Base-by-base conservation (phyloP, 2,329 filamentous ascomycete species). In the Apiospora hydei region DNA sequence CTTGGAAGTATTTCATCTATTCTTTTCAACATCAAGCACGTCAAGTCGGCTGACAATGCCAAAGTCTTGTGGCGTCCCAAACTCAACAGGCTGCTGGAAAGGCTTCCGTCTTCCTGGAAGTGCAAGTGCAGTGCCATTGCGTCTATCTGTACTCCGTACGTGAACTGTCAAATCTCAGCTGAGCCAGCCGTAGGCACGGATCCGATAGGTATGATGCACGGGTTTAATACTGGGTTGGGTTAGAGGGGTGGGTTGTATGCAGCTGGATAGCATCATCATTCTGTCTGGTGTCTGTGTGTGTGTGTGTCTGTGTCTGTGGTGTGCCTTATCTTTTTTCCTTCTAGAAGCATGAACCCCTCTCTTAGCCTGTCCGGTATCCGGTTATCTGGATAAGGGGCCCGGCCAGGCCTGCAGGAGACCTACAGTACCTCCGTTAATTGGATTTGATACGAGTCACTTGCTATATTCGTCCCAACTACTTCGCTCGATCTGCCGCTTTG, bases 281-380 rank as follows among this genome's bases (percentile, higher is more conserved):
- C 26, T 30, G 26, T 30, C 26, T 30, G 26, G 26, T 30, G 26
- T 30, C 26, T 41, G 21, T n/a, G 3, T 16, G 7, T 38, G 53
- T 38, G 34, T 41, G 46, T 41, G 34, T 10, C 18, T n/a, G 53
- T 18, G 26, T 34, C 26, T 38, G 4, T 57, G 34, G 16, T 30
- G 26, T 61, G 18, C 24, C 14, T 57, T n/a, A 41, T n/a, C 7
- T 64, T 64, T 24, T 41, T 64, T 64, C 41, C 57, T 64, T 64
- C 57, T 64, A 64, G 57, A 64, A 64, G 57, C 57, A 64, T 41
- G 57, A 64, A 41, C 57, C 57, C 57, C 57, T 64, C 57, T 64
- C 57, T 64, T 64, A 64, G 30, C 57, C 57, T 64, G 57, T 41
- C 34, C 57, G 30, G 34, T 64, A 64, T 64, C 57, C 57, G 57